These are phyloP conservation scores for Fusarium subtropicale DNA, from an alignment of 2,329 filamentous ascomycete species.

Conservation along the genomic window DNA sequence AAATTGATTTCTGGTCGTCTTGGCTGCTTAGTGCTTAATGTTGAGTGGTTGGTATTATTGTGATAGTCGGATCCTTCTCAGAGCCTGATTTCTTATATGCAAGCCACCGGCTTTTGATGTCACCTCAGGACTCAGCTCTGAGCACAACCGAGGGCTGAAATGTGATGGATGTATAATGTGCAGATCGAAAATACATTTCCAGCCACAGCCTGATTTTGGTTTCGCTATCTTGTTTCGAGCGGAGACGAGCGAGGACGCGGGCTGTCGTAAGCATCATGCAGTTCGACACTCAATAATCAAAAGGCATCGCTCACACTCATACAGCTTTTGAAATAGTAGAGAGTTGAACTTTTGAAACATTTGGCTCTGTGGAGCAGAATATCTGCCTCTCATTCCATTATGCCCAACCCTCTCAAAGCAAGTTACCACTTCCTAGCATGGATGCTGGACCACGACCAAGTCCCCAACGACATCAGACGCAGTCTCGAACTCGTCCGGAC, in stretches of 20 bases:
- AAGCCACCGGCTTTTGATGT: conserved; percentile 3
- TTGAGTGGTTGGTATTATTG: conserved; percentile 3
- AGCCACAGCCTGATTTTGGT: background rate
- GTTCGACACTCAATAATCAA: background rate
- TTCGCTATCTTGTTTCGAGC: background rate
- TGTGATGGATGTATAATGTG: conserved; percentile 7
- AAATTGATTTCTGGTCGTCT: background rate
- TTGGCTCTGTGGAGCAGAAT: too few relatives aligned
- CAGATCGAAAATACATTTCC: background rate
- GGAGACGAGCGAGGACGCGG: background rate
- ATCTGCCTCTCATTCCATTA: background rate
- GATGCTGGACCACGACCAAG: conserved; percentile 42
- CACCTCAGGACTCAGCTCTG: conserved; percentile 10
- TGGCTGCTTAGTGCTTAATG: background rate
- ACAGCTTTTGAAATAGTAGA: background rate
- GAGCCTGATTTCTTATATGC: conserved; percentile 20
- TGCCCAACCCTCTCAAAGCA: conserved; percentile 30
- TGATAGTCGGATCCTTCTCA: background rate
- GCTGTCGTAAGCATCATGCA: background rate
- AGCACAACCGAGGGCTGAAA: background rate
- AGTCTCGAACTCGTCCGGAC: conserved; percentile 50
- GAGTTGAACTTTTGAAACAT: background rate
- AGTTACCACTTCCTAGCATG: conserved; percentile 32
- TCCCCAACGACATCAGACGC: conserved; percentile 45
- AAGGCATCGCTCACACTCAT: background rate